These are phyloP conservation scores for Hyaloscypha bicolor DNA, from an alignment of 495 filamentous ascomycete genomes.

Conservation along the genomic window DNA sequence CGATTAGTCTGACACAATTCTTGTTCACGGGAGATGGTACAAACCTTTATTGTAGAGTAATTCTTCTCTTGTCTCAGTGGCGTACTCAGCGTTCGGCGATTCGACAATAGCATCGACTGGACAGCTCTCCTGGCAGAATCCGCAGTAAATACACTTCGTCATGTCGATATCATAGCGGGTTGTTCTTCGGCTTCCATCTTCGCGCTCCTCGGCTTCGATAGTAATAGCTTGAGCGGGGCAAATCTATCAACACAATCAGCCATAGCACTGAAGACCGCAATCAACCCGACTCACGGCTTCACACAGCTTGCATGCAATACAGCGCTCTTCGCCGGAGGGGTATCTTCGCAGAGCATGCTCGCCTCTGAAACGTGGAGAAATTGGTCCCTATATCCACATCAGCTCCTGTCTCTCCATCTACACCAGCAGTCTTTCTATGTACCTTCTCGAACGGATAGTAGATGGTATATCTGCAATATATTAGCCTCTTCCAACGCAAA, in stretches of 20 bases:
- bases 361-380: conserved; percentile 95
- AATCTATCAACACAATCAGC: conserved; percentile 49
- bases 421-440: conserved; percentile 19
- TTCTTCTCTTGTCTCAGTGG: conserved; percentile 96
- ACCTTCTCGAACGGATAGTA: conserved; percentile 98
- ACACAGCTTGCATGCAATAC: conserved; percentile 99
- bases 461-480: conserved; percentile 78
- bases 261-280: conserved; percentile 10
- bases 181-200: conserved; percentile 90
- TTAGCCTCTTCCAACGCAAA: conserved; percentile 10
- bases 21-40: background rate
- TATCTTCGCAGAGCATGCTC: conserved; percentile 96
- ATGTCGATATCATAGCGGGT: conserved; percentile 99
- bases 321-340: conserved; percentile 95
- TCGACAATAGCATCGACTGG: conserved; percentile 98
- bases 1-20: background rate
- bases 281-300: conserved; percentile 64
- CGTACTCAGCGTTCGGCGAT: conserved; percentile 95
- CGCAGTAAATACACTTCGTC: conserved; percentile 99
- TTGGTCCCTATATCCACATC: conserved; percentile 65
- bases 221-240: conserved; percentile 97
- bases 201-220: conserved; percentile 97
- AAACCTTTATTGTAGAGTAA: conserved; percentile 86
- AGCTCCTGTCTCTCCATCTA: background rate
- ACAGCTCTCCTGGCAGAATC: conserved; percentile 98